Base-by-base conservation (phyloP, 306 rosid species). In the Hippophae rhamnoides region DNA sequence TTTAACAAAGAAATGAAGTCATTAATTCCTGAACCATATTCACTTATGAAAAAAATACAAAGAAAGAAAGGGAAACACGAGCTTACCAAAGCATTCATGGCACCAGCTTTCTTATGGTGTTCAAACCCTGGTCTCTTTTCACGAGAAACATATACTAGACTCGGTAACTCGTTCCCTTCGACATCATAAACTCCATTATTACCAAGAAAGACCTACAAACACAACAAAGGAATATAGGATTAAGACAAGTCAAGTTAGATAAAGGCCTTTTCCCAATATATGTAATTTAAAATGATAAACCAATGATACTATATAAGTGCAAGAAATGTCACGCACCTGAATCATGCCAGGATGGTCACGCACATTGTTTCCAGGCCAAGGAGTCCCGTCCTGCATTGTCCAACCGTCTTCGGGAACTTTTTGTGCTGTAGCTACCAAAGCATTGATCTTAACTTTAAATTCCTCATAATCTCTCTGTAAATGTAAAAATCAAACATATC, bases 261-360 rank as follows among this genome's bases (percentile, higher is more conserved):
- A 46, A 6, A 41, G 14, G 10, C 7, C 46, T 23, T 6, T 18
- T n/a, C 5, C 38, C 38, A 12, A 43, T 58, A 44, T 40, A 41
- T 11, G 65, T 23, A 58, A n/a, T 58, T 58, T 6, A 40, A 13
- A 6, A 55, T 26, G 7, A 6, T 6, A 60, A 25, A 10, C 14
- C 57, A 55, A 14, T 25, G 38, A 31, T 1, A 2, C 4, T 64
- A 52, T 62, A 13, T 43, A 7, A 18, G 12, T 6, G 13, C 23
- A 18, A 18, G 23, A 48, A 10, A 44, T 58, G 60, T 59, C 54
- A 57, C 74, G 65, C 62, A 92, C 96, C 95, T 92, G 99, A 88
- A 92, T 92, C 99, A 92, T 92, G 76, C 96, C 96, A 59, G 99
- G 99, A 76, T 92, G 99, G 69, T 92, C 99, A 69, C 99, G 74